These are phyloP conservation scores for Stemphylium lycopersici DNA, from an alignment of 2,329 filamentous ascomycete genomes.

Conservation along the genomic window DNA sequence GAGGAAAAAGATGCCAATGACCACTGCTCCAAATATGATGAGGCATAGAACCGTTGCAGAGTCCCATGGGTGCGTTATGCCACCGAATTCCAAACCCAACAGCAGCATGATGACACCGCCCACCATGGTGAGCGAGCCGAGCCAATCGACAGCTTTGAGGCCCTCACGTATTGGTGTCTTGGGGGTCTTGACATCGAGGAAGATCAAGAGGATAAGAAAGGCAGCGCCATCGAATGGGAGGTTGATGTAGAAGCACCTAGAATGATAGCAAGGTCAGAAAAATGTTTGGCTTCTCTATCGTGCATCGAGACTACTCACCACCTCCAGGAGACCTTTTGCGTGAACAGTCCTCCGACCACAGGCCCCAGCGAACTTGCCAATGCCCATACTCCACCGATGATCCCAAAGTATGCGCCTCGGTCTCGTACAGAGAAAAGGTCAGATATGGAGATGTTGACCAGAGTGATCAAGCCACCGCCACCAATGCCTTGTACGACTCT, in stretches of 20 bases:
- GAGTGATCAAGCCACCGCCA: slow-evolving; percentile 67
- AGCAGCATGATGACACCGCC: slow-evolving; percentile 85
- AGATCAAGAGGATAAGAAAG: slow-evolving; percentile 63
- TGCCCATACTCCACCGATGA: slow-evolving; percentile 72
- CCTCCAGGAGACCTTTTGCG: slow-evolving; percentile 68
- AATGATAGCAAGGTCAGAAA: background rate
- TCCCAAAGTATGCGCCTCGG: slow-evolving; percentile 66
- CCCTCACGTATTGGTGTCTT: slow-evolving; percentile 67
- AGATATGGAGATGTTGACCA: slow-evolving; percentile 68
- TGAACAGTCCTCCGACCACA: slow-evolving; percentile 70
- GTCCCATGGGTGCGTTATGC: slow-evolving; percentile 73
- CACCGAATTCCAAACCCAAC: slow-evolving; percentile 84
- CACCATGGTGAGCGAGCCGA: slow-evolving; percentile 70
- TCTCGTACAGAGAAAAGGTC: slow-evolving; percentile 67
- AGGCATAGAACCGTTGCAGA: slow-evolving; percentile 78
- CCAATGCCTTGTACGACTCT: slow-evolving; percentile 68
- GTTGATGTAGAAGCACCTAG: slow-evolving; percentile 65
- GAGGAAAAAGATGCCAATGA: slow-evolving; percentile 69
- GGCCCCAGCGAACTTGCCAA: slow-evolving; percentile 70
- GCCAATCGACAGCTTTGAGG: slow-evolving; percentile 69
- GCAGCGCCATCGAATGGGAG: slow-evolving; percentile 66
- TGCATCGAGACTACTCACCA: slow-evolving; percentile 31
- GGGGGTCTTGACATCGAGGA: slow-evolving; percentile 71
- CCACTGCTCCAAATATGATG: slow-evolving; percentile 72
- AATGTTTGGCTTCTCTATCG: background rate